Base-by-base conservation (phyloP, 345 rosid genomes). In the Linum trigynum region DNA sequence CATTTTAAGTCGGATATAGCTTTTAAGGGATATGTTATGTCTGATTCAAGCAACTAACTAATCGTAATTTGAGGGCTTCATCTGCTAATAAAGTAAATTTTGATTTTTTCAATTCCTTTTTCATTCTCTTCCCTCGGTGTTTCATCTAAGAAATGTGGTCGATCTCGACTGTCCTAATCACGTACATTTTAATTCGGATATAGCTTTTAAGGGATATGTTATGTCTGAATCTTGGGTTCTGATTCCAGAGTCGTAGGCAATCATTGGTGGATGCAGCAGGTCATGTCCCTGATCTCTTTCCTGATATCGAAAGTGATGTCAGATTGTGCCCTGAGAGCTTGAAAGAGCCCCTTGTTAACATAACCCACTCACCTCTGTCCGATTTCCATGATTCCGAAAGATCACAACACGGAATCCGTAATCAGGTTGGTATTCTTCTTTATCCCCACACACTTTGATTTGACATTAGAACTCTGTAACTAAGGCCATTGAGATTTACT, bases 371-470 rank as follows among this genome's bases (percentile, higher is more conserved):
- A 48, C 96, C 96, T 61, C 62, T 91, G 78, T 79, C 85, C 64
- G 83, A 75, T 83, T 94, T 91, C 79, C 99, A 94, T 70, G 65
- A 71, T 57, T 72, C 62, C 63, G 97, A 94, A 82, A 84, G 91
- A 76, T 69, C 79, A 66, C 83, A 76, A 65, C 84, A 86, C 40
- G 80, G 79, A 65, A 74, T 68, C 50, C 63, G 83, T 39, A 65
- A 45, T 72, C 82, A 84, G 99, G 99, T 91, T 66, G 64, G 75
- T 71, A 36, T 43, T 51, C 36, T 12, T n/a, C 15, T 16, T 5
- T 36, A 37, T 43, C 66, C 57, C 38, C n/a, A 35, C 12, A 8
- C 32, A 23, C 32, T 23, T 23, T 23, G 32, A 23, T 23, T 23
- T 23, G 32, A 23, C 32, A 23, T 23, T 23, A 23, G 0, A 23